Base-by-base conservation (phyloP, 2,329 filamentous ascomycete species). In the Monilinia fructigena region DNA sequence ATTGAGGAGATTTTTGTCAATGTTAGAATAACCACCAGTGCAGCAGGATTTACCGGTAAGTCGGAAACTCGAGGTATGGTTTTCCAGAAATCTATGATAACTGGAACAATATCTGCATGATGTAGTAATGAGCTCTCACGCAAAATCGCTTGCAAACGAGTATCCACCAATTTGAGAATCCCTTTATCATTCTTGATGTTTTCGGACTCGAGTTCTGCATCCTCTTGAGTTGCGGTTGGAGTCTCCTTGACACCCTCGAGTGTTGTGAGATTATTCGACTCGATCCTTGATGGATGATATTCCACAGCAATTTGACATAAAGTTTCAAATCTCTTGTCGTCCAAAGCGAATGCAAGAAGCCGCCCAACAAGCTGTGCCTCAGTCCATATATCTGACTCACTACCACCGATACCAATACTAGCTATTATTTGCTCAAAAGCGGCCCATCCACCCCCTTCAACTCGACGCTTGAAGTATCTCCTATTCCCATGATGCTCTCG, bases 401-500 rank as follows among this genome's bases (percentile, higher is more conserved):
- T 83, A 70, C 84, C 85, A 64, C 89, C 82, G 63, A 87, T 79
- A 45, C 89, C 86, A 76, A 88, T 87, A 76, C 86, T 87, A 69
- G 85, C 85, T 79, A 93, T 84, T 7, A 85, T 86, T 74, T 91
- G 86, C 74, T 95, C 89, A 65, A 97, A 77, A 10, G 87, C 85
- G 70, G 87, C 83, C 89, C 92, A 96, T 4, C 94, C 93, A 66
- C 89, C 90, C 28, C 86, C 88, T 67, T 91, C 85, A 40, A 96
- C 86, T 71, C 87, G 84, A 71, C 87, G 88, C 67, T 87, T 85
- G 76, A 98, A 98, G 80, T 94, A 97, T 72, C 91, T 86, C 74
- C 89, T 86, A 78, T 98, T 99, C 26, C 93, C 94, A 56, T 89
- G 83, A 77, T 98, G 93, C 55, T 87, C 87, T 64, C 87, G 85